Conservation (phyloP, 2,329 filamentous ascomycete genomes). For the Cylindrodendrum hubeiense region DNA sequence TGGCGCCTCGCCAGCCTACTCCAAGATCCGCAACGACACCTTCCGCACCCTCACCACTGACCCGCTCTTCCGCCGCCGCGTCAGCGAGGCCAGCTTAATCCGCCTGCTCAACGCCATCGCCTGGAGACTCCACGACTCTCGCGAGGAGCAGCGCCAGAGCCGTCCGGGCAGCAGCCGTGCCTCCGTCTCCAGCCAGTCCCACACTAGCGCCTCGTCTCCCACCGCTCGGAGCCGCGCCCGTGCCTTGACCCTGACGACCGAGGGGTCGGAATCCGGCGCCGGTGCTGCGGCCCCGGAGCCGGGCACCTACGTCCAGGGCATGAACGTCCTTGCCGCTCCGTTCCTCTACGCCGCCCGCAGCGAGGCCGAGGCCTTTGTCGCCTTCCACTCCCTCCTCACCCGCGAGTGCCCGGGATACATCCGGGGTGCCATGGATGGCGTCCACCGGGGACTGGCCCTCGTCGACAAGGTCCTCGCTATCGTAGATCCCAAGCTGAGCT, state of each 20-base stretch:
- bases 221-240: constrained; percentile 65
- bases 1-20: constrained; percentile 92
- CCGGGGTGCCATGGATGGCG: constrained; percentile 95
- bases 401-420: constrained; percentile 94
- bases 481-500: constrained; percentile 88
- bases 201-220: constrained; percentile 57
- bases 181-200: constrained; percentile 51
- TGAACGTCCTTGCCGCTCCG: constrained; percentile 97
- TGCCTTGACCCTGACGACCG: constrained; percentile 71
- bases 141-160: constrained; percentile 61
- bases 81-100: constrained; percentile 95
- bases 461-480: constrained; percentile 94
- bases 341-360: constrained; percentile 95
- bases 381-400: constrained; percentile 90
- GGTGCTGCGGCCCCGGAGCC: constrained; percentile 70
- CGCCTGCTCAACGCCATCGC: constrained; percentile 94
- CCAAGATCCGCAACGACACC: constrained; percentile 98
- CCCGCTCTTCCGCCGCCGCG: constrained; percentile 93
- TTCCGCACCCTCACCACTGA: constrained; percentile 97
- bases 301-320: constrained; percentile 95
- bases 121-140: constrained; percentile 90
- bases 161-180: constrained; percentile 54
- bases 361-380: constrained; percentile 93
- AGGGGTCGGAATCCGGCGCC: constrained; percentile 70
- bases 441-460: constrained; percentile 89